Percentiles rank a stretch among this genome's conserved stretches.
Evolutionary conservation across 1,284 basidiomycete genomes (phyloP).

Genomic region (Inonotus hispidus): DNA sequence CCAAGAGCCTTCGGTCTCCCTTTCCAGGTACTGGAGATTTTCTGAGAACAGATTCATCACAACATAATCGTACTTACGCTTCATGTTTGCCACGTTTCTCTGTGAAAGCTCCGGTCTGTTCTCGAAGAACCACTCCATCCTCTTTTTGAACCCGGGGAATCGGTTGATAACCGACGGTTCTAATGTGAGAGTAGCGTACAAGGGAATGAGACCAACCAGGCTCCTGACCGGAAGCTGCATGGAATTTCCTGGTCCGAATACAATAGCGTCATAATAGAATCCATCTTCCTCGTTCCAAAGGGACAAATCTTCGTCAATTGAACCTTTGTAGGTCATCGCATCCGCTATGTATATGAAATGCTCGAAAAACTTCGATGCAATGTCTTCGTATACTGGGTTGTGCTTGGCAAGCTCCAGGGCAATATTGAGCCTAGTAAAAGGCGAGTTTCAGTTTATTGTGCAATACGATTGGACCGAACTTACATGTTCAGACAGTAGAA

Average conservation of each 20-base stretch:
- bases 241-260: constrained; percentile 78
- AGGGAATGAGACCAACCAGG: constrained; percentile 91
- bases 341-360: constrained; percentile 96
- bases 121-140: constrained; percentile 98
- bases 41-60: background rate
- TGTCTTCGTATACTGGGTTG: constrained; percentile 97
- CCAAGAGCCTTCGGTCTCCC: constrained; percentile 84
- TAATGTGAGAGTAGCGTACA: constrained; percentile 91
- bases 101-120: constrained; percentile 83
- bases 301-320: constrained; percentile 64
- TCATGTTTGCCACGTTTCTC: constrained; percentile 97
- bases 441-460: background rate
- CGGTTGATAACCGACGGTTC: constrained; percentile 86
- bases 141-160: constrained; percentile 96
- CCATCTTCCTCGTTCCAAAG: constrained; percentile 97
- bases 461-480: constrained; percentile 23
- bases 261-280: constrained; percentile 97
- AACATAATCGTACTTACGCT: constrained; percentile 40
- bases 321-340: constrained; percentile 90
- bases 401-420: constrained; percentile 97
- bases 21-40: constrained; percentile 57
- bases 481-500: constrained; percentile 97
- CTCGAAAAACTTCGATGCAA: constrained; percentile 98
- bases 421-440: constrained; percentile 76
- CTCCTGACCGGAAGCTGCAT: constrained; percentile 92